Percentiles rank a stretch among this genome's conserved stretches.
Evolutionary conservation across 495 filamentous ascomycete genomes (phyloP).

Genomic region (Apodospora peruviana): DNA sequence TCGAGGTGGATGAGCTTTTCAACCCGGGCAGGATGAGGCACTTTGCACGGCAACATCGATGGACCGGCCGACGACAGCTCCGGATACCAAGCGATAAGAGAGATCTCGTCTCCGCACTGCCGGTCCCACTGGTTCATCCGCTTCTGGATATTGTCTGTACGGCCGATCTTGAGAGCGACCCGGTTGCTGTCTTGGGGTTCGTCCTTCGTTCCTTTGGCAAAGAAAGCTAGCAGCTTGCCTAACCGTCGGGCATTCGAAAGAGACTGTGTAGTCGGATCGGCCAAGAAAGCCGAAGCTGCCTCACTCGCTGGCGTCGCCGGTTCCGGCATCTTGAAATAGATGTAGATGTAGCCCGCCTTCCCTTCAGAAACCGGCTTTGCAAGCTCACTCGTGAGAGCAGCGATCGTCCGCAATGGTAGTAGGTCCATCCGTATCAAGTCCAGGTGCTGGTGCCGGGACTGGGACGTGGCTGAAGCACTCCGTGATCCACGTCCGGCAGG

Average conservation of each 20-base stretch:
- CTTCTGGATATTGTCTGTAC: constrained; percentile 84
- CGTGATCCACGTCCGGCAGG: constrained; percentile 32
- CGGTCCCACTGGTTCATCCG: constrained; percentile 87
- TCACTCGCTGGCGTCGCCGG: constrained; percentile 47
- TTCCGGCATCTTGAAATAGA: constrained; percentile 81
- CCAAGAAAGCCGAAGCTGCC: constrained; percentile 54
- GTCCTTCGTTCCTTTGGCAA: constrained; percentile 29
- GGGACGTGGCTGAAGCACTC: constrained; percentile 28
- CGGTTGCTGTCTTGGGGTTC: constrained; percentile 24
- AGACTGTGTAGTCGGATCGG: constrained; percentile 31
- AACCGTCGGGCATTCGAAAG: constrained; percentile 47
- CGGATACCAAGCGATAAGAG: constrained; percentile 87
- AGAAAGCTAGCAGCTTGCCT: constrained; percentile 62
- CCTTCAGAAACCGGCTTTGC: constrained; percentile 78
- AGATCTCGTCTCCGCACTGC: constrained; percentile 85
- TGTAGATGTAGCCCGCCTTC: constrained; percentile 93
- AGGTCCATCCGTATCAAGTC: constrained; percentile 61
- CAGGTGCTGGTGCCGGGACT: constrained; percentile 52
- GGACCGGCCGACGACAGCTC: constrained; percentile 55
- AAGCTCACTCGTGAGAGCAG: constrained; percentile 64
- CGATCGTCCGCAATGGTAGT: constrained; percentile 60
- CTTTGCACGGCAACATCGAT: constrained; percentile 50
- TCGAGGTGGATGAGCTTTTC: constrained; percentile 90
- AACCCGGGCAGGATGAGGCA: constrained; percentile 82
- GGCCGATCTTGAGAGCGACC: constrained; percentile 87